Conservation (phyloP, 768 basidiomycete species). For the Termitomyces sp. region DNA sequence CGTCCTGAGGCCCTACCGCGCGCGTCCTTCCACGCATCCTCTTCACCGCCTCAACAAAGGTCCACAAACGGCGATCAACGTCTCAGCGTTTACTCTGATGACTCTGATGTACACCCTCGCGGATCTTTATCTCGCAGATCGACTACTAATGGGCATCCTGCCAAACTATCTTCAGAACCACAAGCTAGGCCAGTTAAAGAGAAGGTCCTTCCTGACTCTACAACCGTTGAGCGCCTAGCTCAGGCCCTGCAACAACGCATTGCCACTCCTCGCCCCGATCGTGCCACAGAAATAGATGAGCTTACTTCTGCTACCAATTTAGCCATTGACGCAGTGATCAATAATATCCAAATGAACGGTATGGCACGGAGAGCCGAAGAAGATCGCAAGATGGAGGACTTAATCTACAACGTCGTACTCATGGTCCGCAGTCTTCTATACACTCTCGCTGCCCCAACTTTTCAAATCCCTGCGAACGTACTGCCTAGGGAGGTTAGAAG, state of each 20-base stretch:
- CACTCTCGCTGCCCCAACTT: constrained; percentile 50
- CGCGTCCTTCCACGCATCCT: constrained; percentile 10
- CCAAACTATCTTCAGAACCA: constrained; percentile 2
- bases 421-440: constrained; percentile 78
- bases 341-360: constrained; percentile 46
- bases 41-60: constrained; percentile 20
- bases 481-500: constrained; percentile 46
- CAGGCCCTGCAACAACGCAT: constrained; percentile 57
- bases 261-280: constrained; percentile 50
- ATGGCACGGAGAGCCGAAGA: constrained; percentile 46
- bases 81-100: constrained; percentile 72
- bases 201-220: constrained; percentile 38
- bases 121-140: constrained; percentile 25
- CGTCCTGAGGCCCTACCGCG: constrained; percentile 39
- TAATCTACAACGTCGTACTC: constrained; percentile 59
- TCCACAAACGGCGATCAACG: constrained; percentile 33
- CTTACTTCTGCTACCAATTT: constrained; percentile 52
- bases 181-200: constrained; percentile 13
- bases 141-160: constrained; percentile 21
- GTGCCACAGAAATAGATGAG: constrained; percentile 37
- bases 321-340: constrained; percentile 58
- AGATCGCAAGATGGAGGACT: constrained; percentile 51
- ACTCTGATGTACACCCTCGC: constrained; percentile 62
- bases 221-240: constrained; percentile 64
- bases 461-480: constrained; percentile 53